Conservation (phyloP, 345 rosid genomes). For the Lepidium sativum region DNA sequence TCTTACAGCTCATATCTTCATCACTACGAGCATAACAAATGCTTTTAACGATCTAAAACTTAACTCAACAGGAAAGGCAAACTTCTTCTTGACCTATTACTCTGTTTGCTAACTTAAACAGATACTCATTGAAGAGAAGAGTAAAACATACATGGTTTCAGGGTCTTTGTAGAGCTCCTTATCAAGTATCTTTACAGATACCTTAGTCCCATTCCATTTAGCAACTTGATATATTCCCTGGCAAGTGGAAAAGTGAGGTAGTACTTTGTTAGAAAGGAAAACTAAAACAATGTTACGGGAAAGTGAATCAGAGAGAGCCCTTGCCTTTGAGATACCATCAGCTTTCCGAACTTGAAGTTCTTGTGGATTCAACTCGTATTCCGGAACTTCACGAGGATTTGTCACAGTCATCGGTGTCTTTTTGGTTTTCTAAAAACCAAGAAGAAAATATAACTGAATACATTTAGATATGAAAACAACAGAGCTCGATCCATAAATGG, state of each 20-base stretch:
- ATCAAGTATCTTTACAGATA: slow-evolving; percentile 88
- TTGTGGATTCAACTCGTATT: slow-evolving; percentile 85
- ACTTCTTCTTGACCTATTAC: neutral
- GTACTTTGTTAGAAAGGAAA: slow-evolving; percentile 6
- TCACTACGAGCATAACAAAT: neutral
- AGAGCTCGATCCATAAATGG: neutral
- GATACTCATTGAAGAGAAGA: slow-evolving; percentile 1
- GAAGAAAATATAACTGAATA: slow-evolving; percentile 6
- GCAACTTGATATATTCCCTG: slow-evolving; percentile 98
- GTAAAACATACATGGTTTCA: slow-evolving; percentile 52
- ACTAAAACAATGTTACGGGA: neutral
- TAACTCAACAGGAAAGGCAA: neutral
- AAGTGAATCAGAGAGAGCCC: slow-evolving; percentile 10
- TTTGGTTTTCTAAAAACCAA: slow-evolving; percentile 56
- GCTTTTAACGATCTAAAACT: neutral
- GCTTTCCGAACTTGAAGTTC: slow-evolving; percentile 86
- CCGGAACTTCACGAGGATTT: slow-evolving; percentile 90
- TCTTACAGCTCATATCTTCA: neutral
- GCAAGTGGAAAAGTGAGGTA: neutral
- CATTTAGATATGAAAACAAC: neutral
- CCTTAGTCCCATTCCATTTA: slow-evolving; percentile 98
- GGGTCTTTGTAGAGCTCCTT: slow-evolving; percentile 57
- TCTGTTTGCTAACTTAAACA: neutral
- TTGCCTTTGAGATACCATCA: slow-evolving; percentile 81
- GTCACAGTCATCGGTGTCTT: slow-evolving; percentile 89